Conservation (phyloP, 164 flowering plant genomes). For the Nymphaea thermarum region DNA sequence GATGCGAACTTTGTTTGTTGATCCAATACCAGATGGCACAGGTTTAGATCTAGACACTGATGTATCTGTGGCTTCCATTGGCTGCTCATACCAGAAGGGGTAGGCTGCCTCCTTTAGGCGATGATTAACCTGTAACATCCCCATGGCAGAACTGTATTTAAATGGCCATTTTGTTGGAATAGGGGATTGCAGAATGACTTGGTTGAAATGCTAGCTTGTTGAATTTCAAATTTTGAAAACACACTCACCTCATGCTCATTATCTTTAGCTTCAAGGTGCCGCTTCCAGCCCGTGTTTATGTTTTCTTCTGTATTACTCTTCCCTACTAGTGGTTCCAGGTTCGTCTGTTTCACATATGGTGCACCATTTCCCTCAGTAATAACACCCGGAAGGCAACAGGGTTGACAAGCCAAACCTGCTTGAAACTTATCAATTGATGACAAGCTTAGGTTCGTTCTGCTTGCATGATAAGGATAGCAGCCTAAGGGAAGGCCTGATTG, state of each 20-base stretch:
- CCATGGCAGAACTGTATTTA: no score
- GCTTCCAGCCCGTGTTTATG: neutral
- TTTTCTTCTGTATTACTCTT: neutral
- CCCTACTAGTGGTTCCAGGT: neutral
- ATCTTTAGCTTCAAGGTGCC: neutral
- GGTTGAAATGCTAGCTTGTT: no score
- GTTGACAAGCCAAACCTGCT: neutral
- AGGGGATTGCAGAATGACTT: neutral
- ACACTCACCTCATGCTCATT: neutral
- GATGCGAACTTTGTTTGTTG: conserved; percentile 39
- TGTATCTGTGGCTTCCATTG: neutral
- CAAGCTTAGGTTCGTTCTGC: neutral
- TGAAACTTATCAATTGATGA: neutral
- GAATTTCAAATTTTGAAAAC: neutral
- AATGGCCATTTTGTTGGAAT: neutral
- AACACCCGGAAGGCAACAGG: neutral
- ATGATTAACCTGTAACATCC: neutral
- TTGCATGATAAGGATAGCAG: neutral
- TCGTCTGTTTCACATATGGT: neutral
- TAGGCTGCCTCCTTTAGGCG: neutral
- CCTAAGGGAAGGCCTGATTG: neutral
- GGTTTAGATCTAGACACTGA: conserved; percentile 4
- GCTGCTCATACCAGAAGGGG: neutral
- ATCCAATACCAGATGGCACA: conserved; percentile 13
- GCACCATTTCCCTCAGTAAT: neutral